Percentiles rank a stretch among this genome's conserved stretches.
Evolutionary conservation across 352 stramenopile genomes (phyloP).

Genomic region (Pythium vanterpoolii): DNA sequence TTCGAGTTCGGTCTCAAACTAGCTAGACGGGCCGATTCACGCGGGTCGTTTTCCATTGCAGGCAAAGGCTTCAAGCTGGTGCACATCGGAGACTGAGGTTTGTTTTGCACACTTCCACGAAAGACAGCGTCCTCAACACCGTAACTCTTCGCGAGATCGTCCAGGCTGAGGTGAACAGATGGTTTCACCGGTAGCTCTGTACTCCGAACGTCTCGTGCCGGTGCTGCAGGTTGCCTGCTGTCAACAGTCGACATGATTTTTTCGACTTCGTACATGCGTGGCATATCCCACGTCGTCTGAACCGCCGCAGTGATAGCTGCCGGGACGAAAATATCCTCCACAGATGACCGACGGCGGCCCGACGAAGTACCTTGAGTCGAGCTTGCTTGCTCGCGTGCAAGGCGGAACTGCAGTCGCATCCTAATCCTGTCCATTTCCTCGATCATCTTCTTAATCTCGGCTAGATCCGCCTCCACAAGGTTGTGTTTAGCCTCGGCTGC

Average conservation of each 20-base stretch:
- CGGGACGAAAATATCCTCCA: slow-evolving; percentile 17
- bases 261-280: slow-evolving; percentile 17
- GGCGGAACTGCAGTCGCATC: slow-evolving; percentile 42
- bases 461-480: slow-evolving; percentile 36
- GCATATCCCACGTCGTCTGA: slow-evolving; percentile 25
- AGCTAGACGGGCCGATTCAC: not conserved
- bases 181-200: not conserved
- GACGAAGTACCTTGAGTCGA: not conserved
- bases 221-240: not conserved
- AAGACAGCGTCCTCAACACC: slow-evolving; percentile 12
- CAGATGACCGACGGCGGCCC: slow-evolving; percentile 5
- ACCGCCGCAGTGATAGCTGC: slow-evolving; percentile 1
- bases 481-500: slow-evolving; percentile 26
- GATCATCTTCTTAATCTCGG: slow-evolving; percentile 47
- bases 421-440: slow-evolving; percentile 65
- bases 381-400: slow-evolving; percentile 16
- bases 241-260: slow-evolving; percentile 17
- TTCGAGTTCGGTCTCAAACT: not conserved
- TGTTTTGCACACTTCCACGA: not conserved
- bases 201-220: not conserved
- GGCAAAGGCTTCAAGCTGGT: not conserved
- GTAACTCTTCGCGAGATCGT: slow-evolving; percentile 21
- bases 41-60: not conserved
- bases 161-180: slow-evolving; percentile 17
- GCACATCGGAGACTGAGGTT: not conserved